A percentile compares a stretch with the other conserved stretches of the same genome.
Conservation (phyloP, 176 grass and related monocot genomes). For the Neostapfia colusana region DNA sequence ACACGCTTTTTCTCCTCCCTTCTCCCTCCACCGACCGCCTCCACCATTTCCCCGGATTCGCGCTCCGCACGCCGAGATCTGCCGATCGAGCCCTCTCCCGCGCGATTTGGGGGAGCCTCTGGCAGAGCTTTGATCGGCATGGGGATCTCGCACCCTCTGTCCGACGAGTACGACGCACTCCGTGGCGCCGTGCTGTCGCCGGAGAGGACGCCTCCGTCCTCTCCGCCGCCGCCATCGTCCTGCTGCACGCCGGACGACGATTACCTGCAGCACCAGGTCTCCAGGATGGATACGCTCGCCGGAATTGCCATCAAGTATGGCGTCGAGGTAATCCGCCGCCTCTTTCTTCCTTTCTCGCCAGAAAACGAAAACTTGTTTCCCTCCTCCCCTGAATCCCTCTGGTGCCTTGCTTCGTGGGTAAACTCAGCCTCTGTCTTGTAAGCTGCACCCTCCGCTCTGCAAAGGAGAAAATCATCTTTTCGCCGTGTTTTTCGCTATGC, state of each 20-base stretch:
- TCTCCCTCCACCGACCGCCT: not conserved
- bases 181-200: constrained; percentile 39
- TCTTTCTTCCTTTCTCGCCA: not conserved
- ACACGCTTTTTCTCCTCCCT: constrained; percentile 15
- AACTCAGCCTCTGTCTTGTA: constrained; percentile 2
- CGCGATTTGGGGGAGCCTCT: not conserved
- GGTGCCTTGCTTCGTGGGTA: not conserved
- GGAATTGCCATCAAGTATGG: constrained; percentile 83
- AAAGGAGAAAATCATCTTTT: not conserved
- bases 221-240: constrained; percentile 34
- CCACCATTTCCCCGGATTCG: not conserved
- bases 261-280: constrained; percentile 59
- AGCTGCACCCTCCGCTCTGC: not conserved
- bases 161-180: constrained; percentile 49
- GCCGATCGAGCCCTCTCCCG: not conserved
- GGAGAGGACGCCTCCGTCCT: constrained; percentile 35
- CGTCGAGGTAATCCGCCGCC: constrained; percentile 52
- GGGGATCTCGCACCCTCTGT: constrained; percentile 62
- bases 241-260: constrained; percentile 30
- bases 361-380: no score
- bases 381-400: not conserved
- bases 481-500: not conserved
- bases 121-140: not conserved
- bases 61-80: constrained; percentile 25
- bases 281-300: constrained; percentile 77